Percentiles rank a stretch among this genome's conserved stretches.
Evolutionary conservation across 208 protist species (phyloP).

Genomic region (Wallacemonas sp.): DNA sequence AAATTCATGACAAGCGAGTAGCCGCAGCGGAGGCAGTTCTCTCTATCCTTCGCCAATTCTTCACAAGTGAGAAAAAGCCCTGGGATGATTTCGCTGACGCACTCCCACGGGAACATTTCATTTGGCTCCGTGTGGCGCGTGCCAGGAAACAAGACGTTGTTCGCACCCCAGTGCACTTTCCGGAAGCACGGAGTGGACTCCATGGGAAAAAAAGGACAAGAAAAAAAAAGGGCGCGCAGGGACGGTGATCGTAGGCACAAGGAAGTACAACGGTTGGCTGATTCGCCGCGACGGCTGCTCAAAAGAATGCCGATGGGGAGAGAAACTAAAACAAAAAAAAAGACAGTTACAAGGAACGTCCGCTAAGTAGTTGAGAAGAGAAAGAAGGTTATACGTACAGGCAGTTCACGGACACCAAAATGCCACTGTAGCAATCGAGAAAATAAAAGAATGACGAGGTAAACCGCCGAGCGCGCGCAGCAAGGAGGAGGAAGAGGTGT

Average conservation of each 20-base stretch:
- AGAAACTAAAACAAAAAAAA: no score
- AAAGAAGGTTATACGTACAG: no score
- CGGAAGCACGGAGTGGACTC: slow-evolving; percentile 16
- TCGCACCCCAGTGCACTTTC: slow-evolving; percentile 38
- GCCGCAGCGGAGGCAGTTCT: slow-evolving; percentile 27
- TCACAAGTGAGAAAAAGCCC: slow-evolving; percentile 81
- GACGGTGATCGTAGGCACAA: not conserved
- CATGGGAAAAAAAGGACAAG: not conserved
- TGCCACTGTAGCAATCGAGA: no score
- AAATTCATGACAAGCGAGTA: slow-evolving; percentile 74
- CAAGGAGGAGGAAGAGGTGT: not conserved
- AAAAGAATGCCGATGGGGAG: no score
- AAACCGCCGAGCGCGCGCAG: no score
- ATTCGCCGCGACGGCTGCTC: no score
- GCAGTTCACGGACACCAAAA: no score
- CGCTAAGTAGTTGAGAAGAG: no score
- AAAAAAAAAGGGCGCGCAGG: slow-evolving; percentile 18
- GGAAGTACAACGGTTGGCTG: no score
- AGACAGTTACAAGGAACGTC: no score
- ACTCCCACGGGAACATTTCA: slow-evolving; percentile 50
- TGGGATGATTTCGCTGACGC: slow-evolving; percentile 74
- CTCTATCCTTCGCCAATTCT: slow-evolving; percentile 39
- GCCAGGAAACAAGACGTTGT: slow-evolving; percentile 29
- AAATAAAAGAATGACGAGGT: no score
- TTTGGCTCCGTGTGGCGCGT: slow-evolving; percentile 32